Evolutionary conservation across 2,329 filamentous ascomycete genomes (phyloP).

Genomic region (Talaromyces islandicus): DNA sequence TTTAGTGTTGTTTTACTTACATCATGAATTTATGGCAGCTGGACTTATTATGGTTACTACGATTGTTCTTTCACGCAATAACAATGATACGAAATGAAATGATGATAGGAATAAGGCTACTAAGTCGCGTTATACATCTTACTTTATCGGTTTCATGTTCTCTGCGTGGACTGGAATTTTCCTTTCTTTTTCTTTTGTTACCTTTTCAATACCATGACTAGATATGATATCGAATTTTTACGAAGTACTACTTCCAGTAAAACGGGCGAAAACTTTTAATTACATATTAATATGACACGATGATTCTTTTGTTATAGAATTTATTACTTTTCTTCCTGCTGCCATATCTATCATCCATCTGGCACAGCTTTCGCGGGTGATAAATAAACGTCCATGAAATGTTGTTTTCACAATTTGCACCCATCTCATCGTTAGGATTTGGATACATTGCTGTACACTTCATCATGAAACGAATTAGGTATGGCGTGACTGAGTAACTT

Average conservation of each 20-base stretch:
- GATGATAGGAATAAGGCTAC: not conserved
- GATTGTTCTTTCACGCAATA: not conserved
- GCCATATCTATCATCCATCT: conserved; percentile 14
- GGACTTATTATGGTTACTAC: not conserved
- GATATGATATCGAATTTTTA: not conserved
- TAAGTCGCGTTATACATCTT: not conserved
- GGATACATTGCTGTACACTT: conserved; percentile 12
- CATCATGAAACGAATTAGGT: conserved; percentile 12
- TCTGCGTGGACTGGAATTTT: not conserved
- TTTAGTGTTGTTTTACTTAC: not conserved
- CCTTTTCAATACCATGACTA: not conserved
- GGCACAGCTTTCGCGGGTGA: conserved; percentile 14
- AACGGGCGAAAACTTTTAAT: not conserved
- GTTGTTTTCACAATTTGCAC: conserved; percentile 12
- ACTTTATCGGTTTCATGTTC: not conserved
- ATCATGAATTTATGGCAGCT: not conserved
- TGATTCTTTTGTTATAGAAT: conserved; percentile 11
- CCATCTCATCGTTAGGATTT: conserved; percentile 15
- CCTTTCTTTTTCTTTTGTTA: not conserved
- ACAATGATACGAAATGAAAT: not conserved
- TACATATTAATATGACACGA: conserved; percentile 6
- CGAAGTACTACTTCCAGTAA: not conserved
- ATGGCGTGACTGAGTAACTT: conserved; percentile 11
- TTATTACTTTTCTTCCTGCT: conserved; percentile 3
- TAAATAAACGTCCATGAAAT: conserved; percentile 13